Base-by-base conservation (phyloP, 305 asterid genomes). In the Solanum hybrid region DNA sequence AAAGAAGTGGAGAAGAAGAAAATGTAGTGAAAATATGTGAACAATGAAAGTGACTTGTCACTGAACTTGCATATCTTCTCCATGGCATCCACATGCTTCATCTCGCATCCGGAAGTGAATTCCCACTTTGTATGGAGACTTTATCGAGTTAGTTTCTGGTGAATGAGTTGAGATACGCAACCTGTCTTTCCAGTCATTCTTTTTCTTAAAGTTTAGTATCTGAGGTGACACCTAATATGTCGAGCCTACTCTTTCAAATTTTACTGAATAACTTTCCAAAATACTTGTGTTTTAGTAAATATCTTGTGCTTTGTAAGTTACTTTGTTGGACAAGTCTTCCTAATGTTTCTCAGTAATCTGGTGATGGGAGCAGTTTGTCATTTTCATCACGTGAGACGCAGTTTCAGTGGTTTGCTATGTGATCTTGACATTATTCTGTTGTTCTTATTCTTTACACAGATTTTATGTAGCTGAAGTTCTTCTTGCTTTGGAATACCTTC, bases 401-500 rank as follows among this genome's bases (percentile, higher is more conserved):
- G 87, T 29, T 88, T 32, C 17, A 26, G 40, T 26, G 75, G 73
- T 10, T 76, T 76, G 35, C 34, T 88, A 60, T 16, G 51, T 22
- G 85, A 38, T 75, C 42, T 87, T 87, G 73, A 42, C 42, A 24
- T 20, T 82, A 56, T 27, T 82, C 26, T 31, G 29, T 38, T 91
- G 26, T 42, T 69, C 80, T 79, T 87, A 73, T 90, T 35, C 80
- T 31, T 37, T 86, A 79, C 89, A 92, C 96, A 97, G 99, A 94
- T 97, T 97, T 91, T 97, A 97, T 86, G 95, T 93, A 56, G 97
- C 99, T 31, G 99, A 97, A 91, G 95, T 96, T 91, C 96, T 97
- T 89, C 97, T 97, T 78, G 98, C 98, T 5, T 77, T 97, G 35
- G 99, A 97, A 93, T 97, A 97, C 91, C 98, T 97, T 87, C 99